A percentile compares a stretch with the other conserved stretches of the same genome.
Evolutionary conservation across 805 yeast species (phyloP).

Genomic region (Yarrowia bubula): DNA sequence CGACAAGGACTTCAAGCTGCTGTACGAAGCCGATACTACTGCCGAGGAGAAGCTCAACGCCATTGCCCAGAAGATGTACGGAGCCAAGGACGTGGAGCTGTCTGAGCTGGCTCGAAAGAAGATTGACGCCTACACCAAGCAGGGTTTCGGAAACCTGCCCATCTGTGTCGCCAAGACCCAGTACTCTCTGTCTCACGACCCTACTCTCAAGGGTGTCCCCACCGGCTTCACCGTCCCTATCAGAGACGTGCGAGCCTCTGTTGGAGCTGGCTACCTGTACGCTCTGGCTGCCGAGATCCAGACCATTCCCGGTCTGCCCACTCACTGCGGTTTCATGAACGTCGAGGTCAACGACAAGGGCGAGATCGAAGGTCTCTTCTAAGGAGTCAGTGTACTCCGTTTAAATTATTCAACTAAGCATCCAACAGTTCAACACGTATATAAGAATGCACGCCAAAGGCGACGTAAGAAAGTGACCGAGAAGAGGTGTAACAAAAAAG

Average conservation of each 20-base stretch:
- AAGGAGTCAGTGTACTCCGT: constrained; percentile 29
- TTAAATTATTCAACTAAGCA: constrained; percentile 25
- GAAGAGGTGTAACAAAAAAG: too few relatives aligned
- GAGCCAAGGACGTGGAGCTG: constrained; percentile 81
- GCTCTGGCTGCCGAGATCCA: constrained; percentile 96
- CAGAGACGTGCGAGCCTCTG: constrained; percentile 88
- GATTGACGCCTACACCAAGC: constrained; percentile 75
- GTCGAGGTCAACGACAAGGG: constrained; percentile 93
- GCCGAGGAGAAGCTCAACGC: constrained; percentile 77
- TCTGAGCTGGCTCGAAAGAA: constrained; percentile 78
- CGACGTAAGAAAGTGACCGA: background rate
- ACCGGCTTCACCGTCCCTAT: constrained; percentile 91
- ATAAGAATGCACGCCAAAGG: constrained; percentile 24
- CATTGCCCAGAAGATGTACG: constrained; percentile 88
- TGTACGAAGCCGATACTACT: constrained; percentile 62
- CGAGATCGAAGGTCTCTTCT: constrained; percentile 89
- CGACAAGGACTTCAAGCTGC: constrained; percentile 54
- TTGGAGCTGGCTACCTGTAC: constrained; percentile 95
- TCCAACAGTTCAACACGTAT: constrained; percentile 26
- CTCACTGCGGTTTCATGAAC: constrained; percentile 94
- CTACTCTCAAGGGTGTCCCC: constrained; percentile 91
- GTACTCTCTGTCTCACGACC: constrained; percentile 92
- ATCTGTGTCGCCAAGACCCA: constrained; percentile 98
- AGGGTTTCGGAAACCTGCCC: constrained; percentile 89
- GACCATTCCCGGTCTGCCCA: constrained; percentile 96